A percentile compares a stretch with the other conserved stretches of the same genome.
Evolutionary conservation across 768 basidiomycete species (phyloP).

Genomic region (Pisolithus microcarpus): DNA sequence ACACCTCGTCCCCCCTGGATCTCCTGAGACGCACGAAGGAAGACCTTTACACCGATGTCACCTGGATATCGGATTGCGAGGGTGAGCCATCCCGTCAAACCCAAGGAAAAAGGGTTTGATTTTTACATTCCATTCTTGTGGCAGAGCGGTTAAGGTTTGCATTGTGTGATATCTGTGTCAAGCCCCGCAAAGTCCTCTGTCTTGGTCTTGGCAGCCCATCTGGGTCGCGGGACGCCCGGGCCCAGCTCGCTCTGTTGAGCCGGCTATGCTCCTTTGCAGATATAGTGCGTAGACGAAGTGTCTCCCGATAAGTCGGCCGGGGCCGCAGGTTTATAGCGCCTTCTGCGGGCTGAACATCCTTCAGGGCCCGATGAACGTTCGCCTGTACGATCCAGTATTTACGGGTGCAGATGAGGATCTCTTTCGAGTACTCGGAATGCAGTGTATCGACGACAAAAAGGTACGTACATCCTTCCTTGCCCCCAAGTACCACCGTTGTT

Average conservation of each 20-base stretch:
- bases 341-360: constrained; percentile 8
- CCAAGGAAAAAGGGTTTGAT: neutral
- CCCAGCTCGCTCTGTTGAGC: constrained; percentile 63
- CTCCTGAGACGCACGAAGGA: constrained; percentile 38
- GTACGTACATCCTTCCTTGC: constrained; percentile 33
- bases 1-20: constrained; percentile 29
- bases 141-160: constrained; percentile 33
- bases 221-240: constrained; percentile 51
- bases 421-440: constrained; percentile 34
- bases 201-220: constrained; percentile 72
- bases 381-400: constrained; percentile 70
- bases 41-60: constrained; percentile 37
- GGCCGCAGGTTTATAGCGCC: neutral
- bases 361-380: constrained; percentile 44
- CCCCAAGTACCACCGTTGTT: constrained; percentile 4
- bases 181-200: constrained; percentile 43
- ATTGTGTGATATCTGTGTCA: constrained; percentile 19
- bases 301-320: constrained; percentile 3
- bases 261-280: constrained; percentile 44
- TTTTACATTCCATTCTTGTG: constrained; percentile 1
- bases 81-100: constrained; percentile 35
- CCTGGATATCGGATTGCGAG: constrained; percentile 51
- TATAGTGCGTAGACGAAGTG: constrained; percentile 45
- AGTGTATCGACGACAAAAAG: constrained; percentile 37
- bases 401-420: constrained; percentile 50